Percentiles rank a stretch among this genome's conserved stretches.
Evolutionary conservation across 306 rosid genomes (phyloP).

Genomic region (Elaeagnus macrophylla): DNA sequence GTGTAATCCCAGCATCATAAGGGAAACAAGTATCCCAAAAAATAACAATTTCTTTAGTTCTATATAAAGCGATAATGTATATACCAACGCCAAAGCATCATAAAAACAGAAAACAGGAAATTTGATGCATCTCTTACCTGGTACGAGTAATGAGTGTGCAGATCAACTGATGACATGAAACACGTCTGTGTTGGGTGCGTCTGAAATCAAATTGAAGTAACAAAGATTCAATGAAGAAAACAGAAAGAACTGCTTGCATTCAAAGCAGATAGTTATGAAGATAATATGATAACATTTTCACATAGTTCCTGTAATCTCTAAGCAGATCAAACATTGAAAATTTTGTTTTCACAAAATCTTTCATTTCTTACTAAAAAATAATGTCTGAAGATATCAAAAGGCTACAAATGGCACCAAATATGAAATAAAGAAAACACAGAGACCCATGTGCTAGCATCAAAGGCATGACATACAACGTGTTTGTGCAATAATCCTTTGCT

Average conservation of each 20-base stretch:
- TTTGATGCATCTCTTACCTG: constrained; percentile 50
- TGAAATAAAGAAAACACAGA: too few relatives aligned
- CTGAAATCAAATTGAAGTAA: constrained; percentile 33
- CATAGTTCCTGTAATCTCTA: background rate
- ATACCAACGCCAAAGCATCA: too few relatives aligned
- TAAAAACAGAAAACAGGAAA: constrained; percentile 5
- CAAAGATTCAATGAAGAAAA: constrained; percentile 12
- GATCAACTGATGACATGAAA: constrained; percentile 98
- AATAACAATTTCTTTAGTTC: too few relatives aligned
- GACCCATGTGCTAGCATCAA: too few relatives aligned
- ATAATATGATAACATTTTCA: background rate
- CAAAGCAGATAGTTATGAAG: background rate
- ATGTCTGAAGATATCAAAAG: too few relatives aligned
- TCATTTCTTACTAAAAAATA: background rate
- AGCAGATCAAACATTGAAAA: background rate
- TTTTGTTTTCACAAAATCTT: background rate
- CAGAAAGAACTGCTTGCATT: constrained; percentile 5
- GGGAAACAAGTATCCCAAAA: too few relatives aligned
- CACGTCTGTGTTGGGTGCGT: constrained; percentile 99
- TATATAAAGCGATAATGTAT: too few relatives aligned
- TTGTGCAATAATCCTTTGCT: too few relatives aligned
- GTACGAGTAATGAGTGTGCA: constrained; percentile 97
- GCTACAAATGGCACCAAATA: too few relatives aligned
- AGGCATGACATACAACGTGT: too few relatives aligned
- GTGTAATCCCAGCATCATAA: too few relatives aligned